Base-by-base conservation (phyloP, 495 filamentous ascomycete species). In the Talaromyces thailandensis region DNA sequence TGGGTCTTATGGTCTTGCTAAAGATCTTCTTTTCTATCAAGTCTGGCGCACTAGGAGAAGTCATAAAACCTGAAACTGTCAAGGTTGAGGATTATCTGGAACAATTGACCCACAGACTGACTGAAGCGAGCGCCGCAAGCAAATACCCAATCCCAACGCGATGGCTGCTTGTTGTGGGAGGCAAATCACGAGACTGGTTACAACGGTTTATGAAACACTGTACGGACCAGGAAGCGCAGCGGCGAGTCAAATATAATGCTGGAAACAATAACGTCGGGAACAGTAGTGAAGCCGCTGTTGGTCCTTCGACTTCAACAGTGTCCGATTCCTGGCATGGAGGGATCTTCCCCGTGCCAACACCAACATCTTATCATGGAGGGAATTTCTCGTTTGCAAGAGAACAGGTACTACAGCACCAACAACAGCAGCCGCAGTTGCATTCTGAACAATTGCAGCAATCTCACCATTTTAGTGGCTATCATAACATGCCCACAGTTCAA, bases 21-120 rank as follows among this genome's bases (percentile, higher is more conserved):
- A 82, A 82, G 57, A 74, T 81, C 26, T 75, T 79, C 62, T 79
- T 78, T 63, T 78, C 79, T 0, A 72, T 80, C 23, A 74, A 75
- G 21, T 71, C 76, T 9, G 72, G 73, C 6, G 67, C 71, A 0
- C 67, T 84, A 7, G 77, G 81, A 4, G 69, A 76, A 52, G 70
- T 82, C 21, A 68, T 83, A 9, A 73, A 74, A 0, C 64, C 71
- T 0, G 65, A 76, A 50, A 69, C 69, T 11, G 67, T 84, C 43
- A 81, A 78, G 51, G 69, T 80, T 16, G 74, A 72, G 12, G 72
- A 68, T 40, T 84, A 82, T 63, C 69, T 84, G 1, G 70, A 78
- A 23, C 68, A 71, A 12, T 62, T 81, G 35, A 69, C 73, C 9
- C 65, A 65, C 24, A 74, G 68, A 61, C 67, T 80, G 4, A 65